Evolutionary conservation across 495 filamentous ascomycete species (phyloP), one percentile per base, ranked within the genome.

Genomic region (Stereocaulon alpinum): DNA sequence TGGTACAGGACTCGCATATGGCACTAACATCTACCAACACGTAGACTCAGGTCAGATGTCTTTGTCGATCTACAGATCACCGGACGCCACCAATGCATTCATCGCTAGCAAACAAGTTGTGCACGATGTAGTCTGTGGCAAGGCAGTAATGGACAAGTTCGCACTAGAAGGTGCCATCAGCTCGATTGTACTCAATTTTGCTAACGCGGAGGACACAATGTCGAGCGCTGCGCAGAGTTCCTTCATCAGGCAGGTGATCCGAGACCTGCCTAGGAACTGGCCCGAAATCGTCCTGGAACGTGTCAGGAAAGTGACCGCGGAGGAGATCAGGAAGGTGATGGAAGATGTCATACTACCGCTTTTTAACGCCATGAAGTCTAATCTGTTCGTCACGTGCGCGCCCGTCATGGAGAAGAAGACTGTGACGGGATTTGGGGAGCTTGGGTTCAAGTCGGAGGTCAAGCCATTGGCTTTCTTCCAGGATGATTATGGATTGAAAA

Each of bases 1-100:
- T 42, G 93, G 93, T 44, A 90, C 85, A 49, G 94, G 93, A 30
- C 79, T 97, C 30, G 93, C 91, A 1, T 99, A 99, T 69, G 89
- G 89, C 17, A 85, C 86, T 11, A 79, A 74, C 62, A 94, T 96
- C 67, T 76, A 73, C 15, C 82, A 83, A 59, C 84, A 88, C 62
- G 73, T 88, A 43, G 87, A 93, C 59, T 83, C 80, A 10, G 92
- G 94, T 30, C 83, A 87, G 55, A 71, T 96, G 51, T 82, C 84
- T 60, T 91, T 91, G 70, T 78, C 80, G 55, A 86, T 97, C 47
- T 95, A 91, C 74, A 84, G 91, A 24, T 92, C 91, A 7, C 92
- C 93, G 0, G 87, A 96, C 59, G 85, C 88, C 5, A 88, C 85
- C 74, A 91, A 88, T 67, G 93, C 94, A 1, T 96, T 91, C 68